Conservation (phyloP, 2,329 filamentous ascomycete species). For the Fusarium nanum region DNA sequence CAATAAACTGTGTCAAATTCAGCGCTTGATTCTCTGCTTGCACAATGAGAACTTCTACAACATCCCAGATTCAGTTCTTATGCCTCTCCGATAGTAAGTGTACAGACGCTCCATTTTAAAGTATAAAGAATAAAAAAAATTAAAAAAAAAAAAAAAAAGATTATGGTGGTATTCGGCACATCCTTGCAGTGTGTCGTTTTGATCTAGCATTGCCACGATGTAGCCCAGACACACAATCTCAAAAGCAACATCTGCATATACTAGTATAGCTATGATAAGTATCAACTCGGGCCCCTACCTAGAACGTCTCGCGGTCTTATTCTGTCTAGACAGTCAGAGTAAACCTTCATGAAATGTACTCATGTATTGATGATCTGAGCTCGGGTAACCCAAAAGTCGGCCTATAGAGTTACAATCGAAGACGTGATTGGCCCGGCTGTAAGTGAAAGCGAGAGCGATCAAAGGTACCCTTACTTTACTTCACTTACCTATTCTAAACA, state of each 20-base stretch:
- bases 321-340: not conserved
- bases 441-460: conserved; percentile 6
- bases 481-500: not conserved
- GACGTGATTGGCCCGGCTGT: conserved; percentile 32
- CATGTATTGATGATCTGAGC: conserved; percentile 10
- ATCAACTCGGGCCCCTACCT: not conserved
- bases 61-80: not conserved
- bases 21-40: not conserved
- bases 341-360: not conserved
- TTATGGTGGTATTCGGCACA: not conserved
- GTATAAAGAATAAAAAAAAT: too few species aligned
- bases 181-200: not conserved
- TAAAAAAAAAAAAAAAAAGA: too few species aligned
- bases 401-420: not conserved
- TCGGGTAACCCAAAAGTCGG: conserved; percentile 7
- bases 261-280: not conserved
- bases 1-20: not conserved
- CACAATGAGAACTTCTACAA: not conserved
- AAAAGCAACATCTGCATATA: not conserved
- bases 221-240: not conserved
- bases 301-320: not conserved
- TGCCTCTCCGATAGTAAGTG: not conserved
- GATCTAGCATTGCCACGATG: conserved; percentile 1
- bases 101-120: not conserved
- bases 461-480: conserved; percentile 11